Conservation (phyloP, 768 basidiomycete genomes). For the Exsudoporus frostii region DNA sequence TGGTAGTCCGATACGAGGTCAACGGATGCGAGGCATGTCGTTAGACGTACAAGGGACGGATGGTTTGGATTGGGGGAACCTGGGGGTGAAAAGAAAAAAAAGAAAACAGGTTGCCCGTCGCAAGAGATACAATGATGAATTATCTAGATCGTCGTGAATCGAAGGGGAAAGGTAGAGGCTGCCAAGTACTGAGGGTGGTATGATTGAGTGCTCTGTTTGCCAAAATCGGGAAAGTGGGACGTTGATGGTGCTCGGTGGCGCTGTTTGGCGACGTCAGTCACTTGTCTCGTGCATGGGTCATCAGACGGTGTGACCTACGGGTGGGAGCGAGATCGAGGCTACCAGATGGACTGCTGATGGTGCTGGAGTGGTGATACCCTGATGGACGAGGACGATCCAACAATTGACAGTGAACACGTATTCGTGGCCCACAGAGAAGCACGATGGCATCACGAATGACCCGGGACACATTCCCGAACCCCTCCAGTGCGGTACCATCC, state of each 20-base stretch:
- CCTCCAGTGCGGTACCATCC: background rate
- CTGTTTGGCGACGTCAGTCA: background rate
- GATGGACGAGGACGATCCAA: background rate
- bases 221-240: background rate
- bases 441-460: conserved; percentile 1
- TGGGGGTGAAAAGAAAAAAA: background rate
- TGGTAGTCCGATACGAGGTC: conserved; percentile 7
- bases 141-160: background rate
- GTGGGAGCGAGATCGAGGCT: background rate
- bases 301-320: background rate
- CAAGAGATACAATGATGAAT: background rate
- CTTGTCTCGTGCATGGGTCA: background rate
- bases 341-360: background rate
- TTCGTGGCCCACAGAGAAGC: background rate
- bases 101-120: background rate
- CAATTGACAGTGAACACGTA: background rate
- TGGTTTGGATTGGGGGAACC: background rate
- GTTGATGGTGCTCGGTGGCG: background rate
- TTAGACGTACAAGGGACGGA: background rate
- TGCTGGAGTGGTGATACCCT: background rate
- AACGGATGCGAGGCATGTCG: conserved; percentile 2
- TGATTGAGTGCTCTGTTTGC: background rate
- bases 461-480: background rate
- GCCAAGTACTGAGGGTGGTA: background rate
- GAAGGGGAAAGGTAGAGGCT: background rate